phyloP scores from a whole-genome alignment of 805 yeast species.

The Metschnikowia drakensbergensis region DNA sequence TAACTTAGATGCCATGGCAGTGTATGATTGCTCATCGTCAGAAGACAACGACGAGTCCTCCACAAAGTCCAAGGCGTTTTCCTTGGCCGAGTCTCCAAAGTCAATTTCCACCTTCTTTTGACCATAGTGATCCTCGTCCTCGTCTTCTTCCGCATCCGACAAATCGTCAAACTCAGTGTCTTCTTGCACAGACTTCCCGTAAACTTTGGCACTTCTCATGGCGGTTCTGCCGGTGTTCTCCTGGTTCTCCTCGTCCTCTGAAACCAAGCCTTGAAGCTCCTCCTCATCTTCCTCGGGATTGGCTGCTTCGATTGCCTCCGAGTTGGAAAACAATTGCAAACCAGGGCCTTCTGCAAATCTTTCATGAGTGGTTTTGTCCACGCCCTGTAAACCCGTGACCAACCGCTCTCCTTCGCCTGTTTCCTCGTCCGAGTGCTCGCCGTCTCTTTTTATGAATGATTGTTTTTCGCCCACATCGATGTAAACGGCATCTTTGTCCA shows the following conservation, averaged over 20 bases:
- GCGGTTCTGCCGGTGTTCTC: conserved; percentile 58
- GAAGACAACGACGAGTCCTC: conserved; percentile 47
- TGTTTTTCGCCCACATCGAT: conserved; percentile 68
- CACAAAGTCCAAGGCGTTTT: conserved; percentile 36
- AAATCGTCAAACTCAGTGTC: conserved; percentile 43
- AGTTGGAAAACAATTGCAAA: conserved; percentile 65
- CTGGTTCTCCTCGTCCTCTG: conserved; percentile 30
- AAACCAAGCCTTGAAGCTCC: conserved; percentile 31
- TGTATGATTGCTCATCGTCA: conserved; percentile 39
- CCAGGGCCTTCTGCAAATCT: conserved; percentile 63
- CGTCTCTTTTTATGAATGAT: conserved; percentile 33
- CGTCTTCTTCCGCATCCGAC: conserved; percentile 43
- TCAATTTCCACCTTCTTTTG: conserved; percentile 45
- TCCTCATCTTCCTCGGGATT: conserved; percentile 37
- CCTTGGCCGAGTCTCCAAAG: conserved; percentile 35
- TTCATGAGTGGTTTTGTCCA: conserved; percentile 55
- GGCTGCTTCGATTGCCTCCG: conserved; percentile 40
- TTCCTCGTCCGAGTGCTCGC: conserved; percentile 52
- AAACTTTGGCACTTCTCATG: conserved; percentile 54
- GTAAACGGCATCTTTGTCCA: conserved; percentile 96
- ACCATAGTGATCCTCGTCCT: conserved; percentile 26
- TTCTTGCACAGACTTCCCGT: conserved; percentile 50
- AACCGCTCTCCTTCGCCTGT: conserved; percentile 82
- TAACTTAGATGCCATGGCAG: conserved; percentile 56
- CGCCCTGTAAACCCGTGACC: conserved; percentile 77